Evolutionary conservation across 169 alveolate species (phyloP).

Genomic region (Pseudocohnilembus persalinus): DNA sequence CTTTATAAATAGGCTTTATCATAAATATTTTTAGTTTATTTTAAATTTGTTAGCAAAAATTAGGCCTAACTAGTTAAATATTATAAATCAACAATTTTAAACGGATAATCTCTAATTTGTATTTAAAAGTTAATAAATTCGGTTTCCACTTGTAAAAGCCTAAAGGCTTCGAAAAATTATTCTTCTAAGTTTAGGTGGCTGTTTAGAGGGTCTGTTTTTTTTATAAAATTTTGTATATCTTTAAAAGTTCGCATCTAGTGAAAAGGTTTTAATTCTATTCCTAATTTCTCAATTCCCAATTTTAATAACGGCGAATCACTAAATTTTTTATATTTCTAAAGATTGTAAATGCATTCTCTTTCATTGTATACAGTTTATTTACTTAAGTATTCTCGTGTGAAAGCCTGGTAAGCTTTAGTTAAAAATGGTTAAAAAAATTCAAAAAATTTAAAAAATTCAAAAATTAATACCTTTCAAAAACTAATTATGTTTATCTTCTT

Average conservation of each 20-base stretch:
- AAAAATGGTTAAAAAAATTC: too few relatives aligned
- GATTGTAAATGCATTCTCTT: not conserved
- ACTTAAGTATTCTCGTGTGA: not conserved
- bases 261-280: not conserved
- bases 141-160: not conserved
- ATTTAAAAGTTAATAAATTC: not conserved
- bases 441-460: too few relatives aligned
- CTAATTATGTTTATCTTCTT: not conserved
- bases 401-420: slow-evolving; percentile 1
- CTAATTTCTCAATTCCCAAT: not conserved
- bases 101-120: slow-evolving; percentile 14
- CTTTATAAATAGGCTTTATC: not conserved
- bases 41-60: not conserved
- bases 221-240: not conserved
- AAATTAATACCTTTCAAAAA: not conserved
- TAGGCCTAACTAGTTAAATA: not conserved
- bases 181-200: not conserved
- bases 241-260: not conserved
- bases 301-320: not conserved
- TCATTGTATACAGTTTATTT: slow-evolving; percentile 3
- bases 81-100: not conserved
- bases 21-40: too few relatives aligned
- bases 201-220: not conserved
- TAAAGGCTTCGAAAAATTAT: not conserved
- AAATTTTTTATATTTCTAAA: not conserved